phyloP scores from a whole-genome alignment of 176 grass and related monocot species.

The Oryza brachyantha region DNA sequence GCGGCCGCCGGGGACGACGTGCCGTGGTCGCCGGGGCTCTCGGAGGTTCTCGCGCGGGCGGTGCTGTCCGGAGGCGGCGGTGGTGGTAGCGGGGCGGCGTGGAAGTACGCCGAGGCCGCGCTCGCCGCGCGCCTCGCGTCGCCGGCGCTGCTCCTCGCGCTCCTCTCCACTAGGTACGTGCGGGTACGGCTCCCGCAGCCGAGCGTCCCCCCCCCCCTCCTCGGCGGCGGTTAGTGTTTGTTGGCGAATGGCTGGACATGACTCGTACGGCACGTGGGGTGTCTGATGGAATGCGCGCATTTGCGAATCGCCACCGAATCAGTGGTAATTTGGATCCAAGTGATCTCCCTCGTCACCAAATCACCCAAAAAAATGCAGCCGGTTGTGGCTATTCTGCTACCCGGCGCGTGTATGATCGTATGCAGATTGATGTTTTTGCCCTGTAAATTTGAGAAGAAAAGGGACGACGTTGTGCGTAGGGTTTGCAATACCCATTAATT shows the following conservation, averaged over 20 bases:
- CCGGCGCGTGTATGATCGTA: background rate
- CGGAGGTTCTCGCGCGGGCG: slow-evolving; percentile 49
- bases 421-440: background rate
- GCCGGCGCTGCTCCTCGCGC: slow-evolving; percentile 66
- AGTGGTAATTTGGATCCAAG: background rate
- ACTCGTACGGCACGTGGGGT: background rate
- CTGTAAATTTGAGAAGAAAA: background rate
- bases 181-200: too few relatives aligned
- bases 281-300: background rate
- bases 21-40: slow-evolving; percentile 57
- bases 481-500: too few relatives aligned
- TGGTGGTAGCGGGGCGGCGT: too few relatives aligned
- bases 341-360: background rate
- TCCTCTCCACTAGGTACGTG: slow-evolving; percentile 83
- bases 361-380: too few relatives aligned
- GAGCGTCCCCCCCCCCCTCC: too few relatives aligned
- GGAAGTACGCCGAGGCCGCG: slow-evolving; percentile 93
- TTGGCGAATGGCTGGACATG: background rate
- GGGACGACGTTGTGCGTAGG: too few relatives aligned
- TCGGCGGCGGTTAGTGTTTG: background rate
- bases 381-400: background rate
- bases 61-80: slow-evolving; percentile 36
- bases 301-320: background rate
- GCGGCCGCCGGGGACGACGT: background rate
- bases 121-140: slow-evolving; percentile 63